These are phyloP conservation scores for Gremmenia infestans DNA, from an alignment of 2,329 filamentous ascomycete species.

Conservation along the genomic window DNA sequence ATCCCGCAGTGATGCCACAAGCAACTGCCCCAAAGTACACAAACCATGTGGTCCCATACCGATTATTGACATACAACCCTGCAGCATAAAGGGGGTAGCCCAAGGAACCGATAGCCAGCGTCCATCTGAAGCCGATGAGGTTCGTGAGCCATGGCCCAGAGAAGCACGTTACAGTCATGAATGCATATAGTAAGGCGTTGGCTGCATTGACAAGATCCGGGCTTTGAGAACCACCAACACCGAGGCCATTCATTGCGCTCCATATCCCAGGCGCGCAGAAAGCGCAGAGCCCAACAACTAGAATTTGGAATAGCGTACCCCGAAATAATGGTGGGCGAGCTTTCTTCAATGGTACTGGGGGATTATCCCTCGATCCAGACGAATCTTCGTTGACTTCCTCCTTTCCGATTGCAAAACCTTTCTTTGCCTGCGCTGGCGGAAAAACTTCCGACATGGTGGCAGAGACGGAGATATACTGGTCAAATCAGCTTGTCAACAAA, in stretches of 20 bases:
- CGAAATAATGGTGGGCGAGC: conserved; percentile 54
- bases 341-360: conserved; percentile 1
- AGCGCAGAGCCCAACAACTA: conserved; percentile 64
- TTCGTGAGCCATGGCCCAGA: conserved; percentile 54
- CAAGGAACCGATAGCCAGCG: conserved; percentile 62
- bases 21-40: conserved; percentile 61
- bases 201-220: conserved; percentile 62
- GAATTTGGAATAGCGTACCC: conserved; percentile 66
- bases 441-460: too few species aligned
- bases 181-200: conserved; percentile 62
- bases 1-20: conserved; percentile 55
- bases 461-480: too few species aligned
- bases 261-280: conserved; percentile 66
- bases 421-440: too few species aligned
- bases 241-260: conserved; percentile 68
- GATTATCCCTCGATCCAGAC: not conserved
- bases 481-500: too few species aligned
- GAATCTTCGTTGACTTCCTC: not conserved
- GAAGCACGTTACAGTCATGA: conserved; percentile 31
- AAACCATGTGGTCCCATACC: conserved; percentile 63
- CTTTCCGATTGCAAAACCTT: too few species aligned
- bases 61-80: conserved; percentile 65
- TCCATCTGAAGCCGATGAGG: conserved; percentile 61
- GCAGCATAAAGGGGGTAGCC: conserved; percentile 68
- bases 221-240: conserved; percentile 59